Evolutionary conservation across 805 yeast genomes (phyloP).

Genomic region (Ogataea populi-albae): DNA sequence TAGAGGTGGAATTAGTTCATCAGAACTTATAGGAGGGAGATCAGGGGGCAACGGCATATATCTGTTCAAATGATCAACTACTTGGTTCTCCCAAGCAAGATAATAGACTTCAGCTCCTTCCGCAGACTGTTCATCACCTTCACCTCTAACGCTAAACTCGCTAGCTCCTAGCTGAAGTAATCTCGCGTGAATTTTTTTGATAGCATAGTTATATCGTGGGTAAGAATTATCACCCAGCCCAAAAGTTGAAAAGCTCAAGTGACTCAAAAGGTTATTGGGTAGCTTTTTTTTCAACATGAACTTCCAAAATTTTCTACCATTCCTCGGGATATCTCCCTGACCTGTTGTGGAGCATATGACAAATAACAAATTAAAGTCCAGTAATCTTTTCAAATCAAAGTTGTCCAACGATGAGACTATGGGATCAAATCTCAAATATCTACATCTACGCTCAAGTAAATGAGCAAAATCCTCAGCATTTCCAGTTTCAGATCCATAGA

Average conservation of each 20-base stretch:
- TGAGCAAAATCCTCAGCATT: conserved; percentile 84
- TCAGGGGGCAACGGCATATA: conserved; percentile 36
- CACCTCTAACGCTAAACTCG: conserved; percentile 72
- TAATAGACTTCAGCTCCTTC: conserved; percentile 77
- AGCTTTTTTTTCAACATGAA: conserved; percentile 66
- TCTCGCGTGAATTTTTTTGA: conserved; percentile 75
- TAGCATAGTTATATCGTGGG: conserved; percentile 85
- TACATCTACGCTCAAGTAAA: conserved; percentile 52
- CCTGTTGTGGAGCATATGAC: conserved; percentile 88
- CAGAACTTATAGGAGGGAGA: conserved; percentile 31
- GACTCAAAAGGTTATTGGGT: conserved; percentile 55
- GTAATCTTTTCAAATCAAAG: conserved; percentile 52
- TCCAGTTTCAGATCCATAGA: conserved; percentile 93
- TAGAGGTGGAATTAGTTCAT: conserved; percentile 39
- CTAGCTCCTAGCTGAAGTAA: conserved; percentile 76
- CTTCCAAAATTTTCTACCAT: conserved; percentile 71
- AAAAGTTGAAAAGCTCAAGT: conserved; percentile 64
- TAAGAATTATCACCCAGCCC: conserved; percentile 95
- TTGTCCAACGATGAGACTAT: conserved; percentile 55
- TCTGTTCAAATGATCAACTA: conserved; percentile 37
- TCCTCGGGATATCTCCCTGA: conserved; percentile 88
- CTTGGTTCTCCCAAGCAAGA: conserved; percentile 63
- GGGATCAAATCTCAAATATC: conserved; percentile 50
- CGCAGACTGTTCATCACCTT: conserved; percentile 81
- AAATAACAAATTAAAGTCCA: conserved; percentile 46